phyloP scores from a whole-genome alignment of 805 yeast species.

The Blastobotrys chiropterorum region DNA sequence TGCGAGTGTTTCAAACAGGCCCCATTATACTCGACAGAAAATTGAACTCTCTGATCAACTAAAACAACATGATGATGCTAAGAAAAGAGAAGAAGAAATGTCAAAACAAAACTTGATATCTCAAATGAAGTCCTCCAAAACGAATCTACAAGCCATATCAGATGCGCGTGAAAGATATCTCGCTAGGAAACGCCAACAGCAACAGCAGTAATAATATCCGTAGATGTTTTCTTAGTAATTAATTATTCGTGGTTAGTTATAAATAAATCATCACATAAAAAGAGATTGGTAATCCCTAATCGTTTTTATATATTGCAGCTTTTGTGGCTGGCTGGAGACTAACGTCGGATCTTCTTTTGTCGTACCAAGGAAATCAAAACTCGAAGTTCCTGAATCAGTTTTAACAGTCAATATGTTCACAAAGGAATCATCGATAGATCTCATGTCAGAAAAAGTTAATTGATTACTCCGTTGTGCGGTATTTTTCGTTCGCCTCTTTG shows the following conservation, averaged over 20 bases:
- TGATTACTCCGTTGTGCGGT: neutral
- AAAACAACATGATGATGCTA: neutral
- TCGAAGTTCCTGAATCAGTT: neutral
- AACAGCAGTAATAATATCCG: conserved; percentile 3
- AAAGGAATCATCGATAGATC: neutral
- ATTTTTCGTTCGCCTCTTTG: neutral
- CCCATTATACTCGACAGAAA: conserved; percentile 9
- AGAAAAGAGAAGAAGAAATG: neutral
- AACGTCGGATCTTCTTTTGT: neutral
- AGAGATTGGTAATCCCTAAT: neutral
- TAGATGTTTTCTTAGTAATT: no score
- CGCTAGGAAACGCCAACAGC: conserved; percentile 19
- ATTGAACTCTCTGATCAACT: conserved; percentile 8
- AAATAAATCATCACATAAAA: conserved; percentile 3
- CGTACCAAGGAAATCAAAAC: neutral
- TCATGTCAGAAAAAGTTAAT: neutral
- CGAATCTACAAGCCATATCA: conserved; percentile 12
- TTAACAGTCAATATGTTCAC: neutral
- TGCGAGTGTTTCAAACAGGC: conserved; percentile 7
- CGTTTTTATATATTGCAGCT: neutral
- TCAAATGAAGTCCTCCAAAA: conserved; percentile 14
- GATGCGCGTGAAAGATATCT: conserved; percentile 26
- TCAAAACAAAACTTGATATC: conserved; percentile 7
- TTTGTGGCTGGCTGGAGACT: neutral
- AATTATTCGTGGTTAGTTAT: conserved; percentile 1